Conservation (phyloP, 805 yeast species). For the Zygosaccharomyces rouxii region DNA sequence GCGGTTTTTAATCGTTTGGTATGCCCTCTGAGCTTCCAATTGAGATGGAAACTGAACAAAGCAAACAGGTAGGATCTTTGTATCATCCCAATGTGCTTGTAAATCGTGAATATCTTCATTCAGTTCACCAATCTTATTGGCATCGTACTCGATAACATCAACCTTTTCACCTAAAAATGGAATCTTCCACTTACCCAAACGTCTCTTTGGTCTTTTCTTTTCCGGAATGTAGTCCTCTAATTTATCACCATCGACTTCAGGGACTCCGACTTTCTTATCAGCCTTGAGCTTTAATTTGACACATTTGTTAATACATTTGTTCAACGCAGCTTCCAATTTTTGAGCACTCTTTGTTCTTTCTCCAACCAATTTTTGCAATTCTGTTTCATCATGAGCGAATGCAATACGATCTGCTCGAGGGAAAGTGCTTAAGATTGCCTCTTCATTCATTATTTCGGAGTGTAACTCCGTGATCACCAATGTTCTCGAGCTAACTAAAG, state of each 20-base stretch:
- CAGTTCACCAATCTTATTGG: slow-evolving; percentile 61
- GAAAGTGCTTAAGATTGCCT: slow-evolving; percentile 38
- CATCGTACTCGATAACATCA: slow-evolving; percentile 71
- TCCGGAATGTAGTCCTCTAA: slow-evolving; percentile 57
- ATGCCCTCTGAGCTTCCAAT: slow-evolving; percentile 83
- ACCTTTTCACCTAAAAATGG: slow-evolving; percentile 69
- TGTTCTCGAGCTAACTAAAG: slow-evolving; percentile 65
- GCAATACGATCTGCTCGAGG: slow-evolving; percentile 57
- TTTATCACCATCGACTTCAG: slow-evolving; percentile 42
- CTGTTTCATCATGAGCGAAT: slow-evolving; percentile 59
- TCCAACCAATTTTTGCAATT: slow-evolving; percentile 51
- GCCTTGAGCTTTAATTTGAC: slow-evolving; percentile 52
- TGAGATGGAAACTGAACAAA: slow-evolving; percentile 81
- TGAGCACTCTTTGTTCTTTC: slow-evolving; percentile 58
- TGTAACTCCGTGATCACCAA: slow-evolving; percentile 68
- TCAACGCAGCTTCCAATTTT: slow-evolving; percentile 64
- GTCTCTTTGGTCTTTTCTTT: slow-evolving; percentile 82
- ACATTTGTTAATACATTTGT: slow-evolving; percentile 55
- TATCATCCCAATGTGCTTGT: slow-evolving; percentile 51
- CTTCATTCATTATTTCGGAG: slow-evolving; percentile 41
- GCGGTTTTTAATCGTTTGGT: slow-evolving; percentile 67
- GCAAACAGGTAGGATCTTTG: slow-evolving; percentile 58
- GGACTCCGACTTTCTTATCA: slow-evolving; percentile 53
- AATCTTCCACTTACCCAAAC: slow-evolving; percentile 44
- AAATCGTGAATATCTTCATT: slow-evolving; percentile 56